Evolutionary conservation across 139 green algal genomes (phyloP).

Genomic region (Chlorella vulgaris): DNA sequence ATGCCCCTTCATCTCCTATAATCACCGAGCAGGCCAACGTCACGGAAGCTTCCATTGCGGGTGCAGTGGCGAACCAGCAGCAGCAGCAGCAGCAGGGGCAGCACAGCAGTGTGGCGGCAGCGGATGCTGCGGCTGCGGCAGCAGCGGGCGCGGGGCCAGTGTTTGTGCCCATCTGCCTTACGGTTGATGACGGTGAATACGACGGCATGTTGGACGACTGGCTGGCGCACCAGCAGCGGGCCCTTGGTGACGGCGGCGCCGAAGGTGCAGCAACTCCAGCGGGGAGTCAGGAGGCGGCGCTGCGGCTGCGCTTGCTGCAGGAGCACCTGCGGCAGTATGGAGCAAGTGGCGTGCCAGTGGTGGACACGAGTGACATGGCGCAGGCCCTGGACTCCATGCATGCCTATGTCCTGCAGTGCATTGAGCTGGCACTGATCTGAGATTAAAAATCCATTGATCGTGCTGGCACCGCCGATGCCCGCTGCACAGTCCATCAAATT

Average conservation of each 20-base stretch:
- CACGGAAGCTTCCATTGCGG: no score
- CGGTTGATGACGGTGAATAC: slow-evolving; percentile 62
- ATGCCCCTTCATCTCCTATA: no score
- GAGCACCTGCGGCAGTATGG: slow-evolving; percentile 64
- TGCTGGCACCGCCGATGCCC: neutral
- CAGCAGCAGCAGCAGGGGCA: neutral
- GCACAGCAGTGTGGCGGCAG: slow-evolving; percentile 2
- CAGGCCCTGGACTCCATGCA: slow-evolving; percentile 72
- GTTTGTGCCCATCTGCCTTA: slow-evolving; percentile 72
- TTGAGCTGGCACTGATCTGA: slow-evolving; percentile 53
- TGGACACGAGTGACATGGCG: slow-evolving; percentile 56
- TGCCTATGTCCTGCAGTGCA: slow-evolving; percentile 76
- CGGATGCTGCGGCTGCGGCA: slow-evolving; percentile 16
- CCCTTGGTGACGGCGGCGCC: neutral
- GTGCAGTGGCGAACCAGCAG: neutral
- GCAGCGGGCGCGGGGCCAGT: slow-evolving; percentile 42
- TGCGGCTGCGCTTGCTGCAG: slow-evolving; percentile 59
- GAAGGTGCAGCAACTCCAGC: neutral
- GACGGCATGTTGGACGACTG: slow-evolving; percentile 57
- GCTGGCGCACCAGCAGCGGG: slow-evolving; percentile 26
- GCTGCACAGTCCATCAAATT: no score
- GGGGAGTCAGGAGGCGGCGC: neutral
- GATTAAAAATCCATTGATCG: neutral
- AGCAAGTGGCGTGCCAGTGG: slow-evolving; percentile 61
- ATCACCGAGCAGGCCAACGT: no score